Percentiles rank a stretch among this genome's conserved stretches.
These are phyloP conservation scores for Gossypium schwendimanii DNA, from an alignment of 441 rosid genomes.

Conservation along the genomic window DNA sequence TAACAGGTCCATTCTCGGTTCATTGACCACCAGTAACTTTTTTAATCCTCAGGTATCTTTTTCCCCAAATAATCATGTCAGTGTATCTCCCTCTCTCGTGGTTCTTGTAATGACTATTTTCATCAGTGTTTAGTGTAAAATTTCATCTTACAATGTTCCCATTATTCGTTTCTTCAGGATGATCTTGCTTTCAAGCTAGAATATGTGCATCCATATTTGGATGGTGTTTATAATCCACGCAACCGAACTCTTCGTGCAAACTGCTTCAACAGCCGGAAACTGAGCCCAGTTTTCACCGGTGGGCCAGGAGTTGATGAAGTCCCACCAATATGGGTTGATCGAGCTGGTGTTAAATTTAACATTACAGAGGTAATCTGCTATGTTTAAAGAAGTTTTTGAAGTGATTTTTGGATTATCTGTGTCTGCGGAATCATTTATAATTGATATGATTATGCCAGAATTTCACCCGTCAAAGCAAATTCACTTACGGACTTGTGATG, in stretches of 20 bases:
- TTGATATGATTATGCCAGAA: slow-evolving; percentile 42
- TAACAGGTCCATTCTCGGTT: slow-evolving; percentile 85
- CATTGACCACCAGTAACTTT: slow-evolving; percentile 93
- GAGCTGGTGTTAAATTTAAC: slow-evolving; percentile 85
- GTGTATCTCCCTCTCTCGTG: background rate
- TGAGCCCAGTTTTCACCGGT: slow-evolving; percentile 96
- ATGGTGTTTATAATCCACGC: slow-evolving; percentile 72
- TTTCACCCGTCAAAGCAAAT: slow-evolving; percentile 95
- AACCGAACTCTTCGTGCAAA: slow-evolving; percentile 77
- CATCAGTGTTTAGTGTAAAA: background rate
- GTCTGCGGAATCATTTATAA: slow-evolving; percentile 9
- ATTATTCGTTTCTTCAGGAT: slow-evolving; percentile 15
- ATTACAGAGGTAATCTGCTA: slow-evolving; percentile 75
- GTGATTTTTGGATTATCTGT: background rate
- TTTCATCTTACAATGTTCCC: background rate
- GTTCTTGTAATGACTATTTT: background rate
- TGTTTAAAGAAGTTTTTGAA: background rate
- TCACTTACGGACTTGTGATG: slow-evolving; percentile 94
- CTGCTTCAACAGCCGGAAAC: slow-evolving; percentile 89
- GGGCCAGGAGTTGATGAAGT: slow-evolving; percentile 97
- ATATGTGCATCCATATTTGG: slow-evolving; percentile 91
- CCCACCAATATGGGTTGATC: slow-evolving; percentile 97
- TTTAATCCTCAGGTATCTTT: slow-evolving; percentile 70
- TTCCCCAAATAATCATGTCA: background rate
- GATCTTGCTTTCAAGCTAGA: slow-evolving; percentile 74